phyloP scores from a whole-genome alignment of 1,139 yeast genomes.

The Magnusiomyces sp. region DNA sequence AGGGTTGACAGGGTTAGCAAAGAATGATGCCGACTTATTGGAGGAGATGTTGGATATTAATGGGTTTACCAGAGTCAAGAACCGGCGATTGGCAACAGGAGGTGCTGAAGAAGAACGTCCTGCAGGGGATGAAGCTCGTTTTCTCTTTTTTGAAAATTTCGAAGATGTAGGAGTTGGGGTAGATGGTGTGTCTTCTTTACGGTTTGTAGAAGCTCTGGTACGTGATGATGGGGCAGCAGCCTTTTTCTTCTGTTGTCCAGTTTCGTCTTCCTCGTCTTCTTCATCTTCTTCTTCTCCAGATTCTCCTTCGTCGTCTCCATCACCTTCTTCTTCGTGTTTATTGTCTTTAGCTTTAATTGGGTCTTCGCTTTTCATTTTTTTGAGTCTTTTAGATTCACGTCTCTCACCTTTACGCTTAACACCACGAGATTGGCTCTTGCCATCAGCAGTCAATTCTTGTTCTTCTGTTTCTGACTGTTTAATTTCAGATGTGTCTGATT shows the following conservation, averaged over 20 bases:
- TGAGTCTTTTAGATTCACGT: conserved; percentile 9
- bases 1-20: conserved; percentile 58
- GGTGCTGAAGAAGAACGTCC: conserved; percentile 16
- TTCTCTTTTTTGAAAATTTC: conserved; percentile 14
- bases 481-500: too few relatives aligned
- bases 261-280: not conserved
- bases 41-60: conserved; percentile 58
- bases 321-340: conserved; percentile 2
- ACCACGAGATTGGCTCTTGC: not conserved
- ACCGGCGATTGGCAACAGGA: conserved; percentile 19
- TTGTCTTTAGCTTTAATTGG: not conserved
- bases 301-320: conserved; percentile 4
- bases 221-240: conserved; percentile 3
- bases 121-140: conserved; percentile 18
- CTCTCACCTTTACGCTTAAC: conserved; percentile 3
- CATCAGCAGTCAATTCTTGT: not conserved
- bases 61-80: conserved; percentile 35
- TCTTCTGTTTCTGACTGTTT: not conserved
- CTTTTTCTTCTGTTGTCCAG: not conserved
- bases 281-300: not conserved
- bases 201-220: conserved; percentile 7
- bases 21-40: conserved; percentile 67
- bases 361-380: conserved; percentile 5
- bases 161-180: too few relatives aligned
- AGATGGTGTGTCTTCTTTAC: conserved; percentile 7